phyloP scores from a whole-genome alignment of 176 grass and related monocot species.

The Lolium rigidum region DNA sequence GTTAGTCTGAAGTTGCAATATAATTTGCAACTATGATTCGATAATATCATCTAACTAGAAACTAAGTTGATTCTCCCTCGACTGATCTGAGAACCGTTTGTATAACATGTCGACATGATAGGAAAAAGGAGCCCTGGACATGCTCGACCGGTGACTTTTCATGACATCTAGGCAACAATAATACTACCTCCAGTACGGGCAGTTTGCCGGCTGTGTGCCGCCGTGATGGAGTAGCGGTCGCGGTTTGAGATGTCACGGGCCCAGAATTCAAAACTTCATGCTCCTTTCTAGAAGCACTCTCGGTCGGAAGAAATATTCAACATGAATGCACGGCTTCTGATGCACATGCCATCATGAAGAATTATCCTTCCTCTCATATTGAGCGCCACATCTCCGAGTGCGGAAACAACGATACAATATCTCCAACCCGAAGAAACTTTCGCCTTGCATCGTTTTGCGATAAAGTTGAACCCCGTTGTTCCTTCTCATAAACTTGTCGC shows the following conservation, averaged over 20 bases:
- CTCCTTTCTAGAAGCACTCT: slow-evolving; percentile 14
- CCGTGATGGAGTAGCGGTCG: not conserved
- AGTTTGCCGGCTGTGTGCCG: not conserved
- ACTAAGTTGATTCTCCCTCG: no score
- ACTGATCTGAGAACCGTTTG: no score
- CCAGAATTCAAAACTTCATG: not conserved
- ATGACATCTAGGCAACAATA: not conserved
- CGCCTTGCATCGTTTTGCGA: not conserved
- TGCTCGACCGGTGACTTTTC: no score
- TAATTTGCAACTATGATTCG: no score
- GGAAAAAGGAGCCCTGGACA: no score
- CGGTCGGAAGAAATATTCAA: not conserved
- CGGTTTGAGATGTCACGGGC: not conserved
- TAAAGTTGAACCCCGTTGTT: slow-evolving; percentile 10
- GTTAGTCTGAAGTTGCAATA: no score
- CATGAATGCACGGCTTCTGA: not conserved
- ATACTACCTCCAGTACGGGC: not conserved
- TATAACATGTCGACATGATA: no score
- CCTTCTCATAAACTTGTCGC: not conserved
- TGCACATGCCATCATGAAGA: not conserved
- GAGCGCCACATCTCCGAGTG: not conserved
- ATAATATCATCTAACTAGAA: no score
- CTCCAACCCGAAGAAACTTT: not conserved
- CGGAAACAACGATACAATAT: not conserved
- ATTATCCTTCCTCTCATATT: not conserved